Evolutionary conservation across 768 basidiomycete species (phyloP).

Genomic region (Lactarius quietus): DNA sequence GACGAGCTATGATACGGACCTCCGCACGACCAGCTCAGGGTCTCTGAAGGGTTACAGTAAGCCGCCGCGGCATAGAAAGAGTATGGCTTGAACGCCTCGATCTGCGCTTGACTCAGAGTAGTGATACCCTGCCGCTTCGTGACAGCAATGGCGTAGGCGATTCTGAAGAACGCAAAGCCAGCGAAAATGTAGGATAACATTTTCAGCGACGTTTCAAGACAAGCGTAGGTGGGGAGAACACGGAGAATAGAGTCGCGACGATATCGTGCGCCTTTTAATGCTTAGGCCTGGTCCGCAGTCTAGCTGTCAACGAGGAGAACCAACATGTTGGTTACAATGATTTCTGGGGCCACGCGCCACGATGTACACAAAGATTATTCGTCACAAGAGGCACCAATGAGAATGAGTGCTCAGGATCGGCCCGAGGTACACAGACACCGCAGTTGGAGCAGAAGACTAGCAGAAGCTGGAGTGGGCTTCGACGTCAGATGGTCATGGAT

Average conservation of each 20-base stretch:
- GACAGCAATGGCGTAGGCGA: not conserved
- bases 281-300: not conserved
- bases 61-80: conserved; percentile 49
- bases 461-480: not conserved
- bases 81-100: conserved; percentile 46
- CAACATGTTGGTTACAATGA: not conserved
- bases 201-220: not conserved
- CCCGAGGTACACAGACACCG: not conserved
- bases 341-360: too few relatives aligned
- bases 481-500: too few relatives aligned
- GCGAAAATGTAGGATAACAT: conserved; percentile 9
- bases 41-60: conserved; percentile 44
- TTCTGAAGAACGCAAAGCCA: not conserved
- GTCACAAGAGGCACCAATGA: not conserved
- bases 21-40: conserved; percentile 54
- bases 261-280: not conserved
- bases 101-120: conserved; percentile 29
- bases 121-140: not conserved
- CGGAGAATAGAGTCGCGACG: not conserved
- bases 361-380: not conserved
- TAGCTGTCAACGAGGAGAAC: not conserved
- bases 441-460: not conserved
- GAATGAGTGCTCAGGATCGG: not conserved
- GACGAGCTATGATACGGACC: conserved; percentile 24
- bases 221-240: not conserved